Evolutionary conservation across 2,329 filamentous ascomycete genomes (phyloP).

Genomic region (Emergomyces pasteurianus): DNA sequence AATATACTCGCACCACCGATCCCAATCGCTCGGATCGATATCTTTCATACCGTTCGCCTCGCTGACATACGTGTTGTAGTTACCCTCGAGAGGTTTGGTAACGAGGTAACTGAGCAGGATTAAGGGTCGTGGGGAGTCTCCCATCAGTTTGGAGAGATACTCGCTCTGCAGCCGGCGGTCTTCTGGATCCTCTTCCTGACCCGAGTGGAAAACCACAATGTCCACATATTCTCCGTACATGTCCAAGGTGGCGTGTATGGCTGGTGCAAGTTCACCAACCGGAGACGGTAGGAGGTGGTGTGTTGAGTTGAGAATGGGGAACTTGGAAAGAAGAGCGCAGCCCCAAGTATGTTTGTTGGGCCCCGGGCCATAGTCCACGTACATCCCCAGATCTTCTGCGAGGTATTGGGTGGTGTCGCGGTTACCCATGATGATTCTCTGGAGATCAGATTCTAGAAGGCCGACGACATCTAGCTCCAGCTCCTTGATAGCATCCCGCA

Average conservation of each 20-base stretch:
- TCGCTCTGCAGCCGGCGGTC: slow-evolving; percentile 76
- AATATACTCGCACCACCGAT: slow-evolving; percentile 98
- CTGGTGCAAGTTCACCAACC: slow-evolving; percentile 86
- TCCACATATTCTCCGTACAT: slow-evolving; percentile 84
- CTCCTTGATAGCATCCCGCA: slow-evolving; percentile 82
- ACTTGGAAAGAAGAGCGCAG: slow-evolving; percentile 82
- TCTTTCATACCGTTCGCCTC: slow-evolving; percentile 84
- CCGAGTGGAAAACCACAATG: slow-evolving; percentile 96
- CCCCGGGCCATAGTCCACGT: slow-evolving; percentile 91
- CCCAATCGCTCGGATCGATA: slow-evolving; percentile 86
- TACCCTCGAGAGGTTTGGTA: slow-evolving; percentile 77
- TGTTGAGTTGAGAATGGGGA: slow-evolving; percentile 92
- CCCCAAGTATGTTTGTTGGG: slow-evolving; percentile 99
- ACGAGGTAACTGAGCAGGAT: slow-evolving; percentile 88
- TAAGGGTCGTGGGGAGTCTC: slow-evolving; percentile 62
- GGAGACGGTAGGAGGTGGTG: slow-evolving; percentile 91
- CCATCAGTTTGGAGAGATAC: slow-evolving; percentile 84
- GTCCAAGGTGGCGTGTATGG: slow-evolving; percentile 91
- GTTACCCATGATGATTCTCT: slow-evolving; percentile 99
- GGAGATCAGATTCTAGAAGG: slow-evolving; percentile 83
- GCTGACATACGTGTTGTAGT: slow-evolving; percentile 93
- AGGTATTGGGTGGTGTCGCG: slow-evolving; percentile 91
- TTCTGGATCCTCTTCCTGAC: slow-evolving; percentile 91
- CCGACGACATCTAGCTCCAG: slow-evolving; percentile 95
- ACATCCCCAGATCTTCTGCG: slow-evolving; percentile 96